These are phyloP conservation scores for Arctostaphylos glauca DNA, from an alignment of 148 eudicot genomes.

Conservation along the genomic window DNA sequence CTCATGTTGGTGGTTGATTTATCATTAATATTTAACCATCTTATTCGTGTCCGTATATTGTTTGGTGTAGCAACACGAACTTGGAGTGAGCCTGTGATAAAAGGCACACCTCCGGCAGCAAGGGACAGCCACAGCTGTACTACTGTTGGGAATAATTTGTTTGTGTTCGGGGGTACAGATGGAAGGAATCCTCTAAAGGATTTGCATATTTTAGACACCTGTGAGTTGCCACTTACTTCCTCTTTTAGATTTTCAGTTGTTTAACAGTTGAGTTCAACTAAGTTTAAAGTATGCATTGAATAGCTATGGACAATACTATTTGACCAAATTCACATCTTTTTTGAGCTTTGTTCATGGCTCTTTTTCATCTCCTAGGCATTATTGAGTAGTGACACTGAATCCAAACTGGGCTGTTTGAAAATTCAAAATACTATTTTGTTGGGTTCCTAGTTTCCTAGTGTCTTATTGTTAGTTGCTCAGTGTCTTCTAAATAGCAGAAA, in stretches of 20 bases:
- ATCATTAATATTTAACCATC: not conserved
- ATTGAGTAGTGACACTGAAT: not conserved
- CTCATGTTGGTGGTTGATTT: not conserved
- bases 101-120: conserved; percentile 68
- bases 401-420: not conserved
- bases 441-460: not conserved
- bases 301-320: not conserved
- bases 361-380: not conserved
- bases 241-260: not conserved
- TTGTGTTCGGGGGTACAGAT: conserved; percentile 89
- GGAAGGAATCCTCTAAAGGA: conserved; percentile 69
- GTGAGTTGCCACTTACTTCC: conserved; percentile 42
- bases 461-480: not conserved
- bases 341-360: not conserved
- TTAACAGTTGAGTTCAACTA: not conserved
- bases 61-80: conserved; percentile 46
- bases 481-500: not conserved
- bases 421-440: not conserved
- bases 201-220: conserved; percentile 68
- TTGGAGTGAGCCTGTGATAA: conserved; percentile 67
- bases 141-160: conserved; percentile 69
- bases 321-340: not conserved
- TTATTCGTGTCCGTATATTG: not conserved
- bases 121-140: conserved; percentile 97
- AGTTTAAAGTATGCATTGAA: not conserved